Base-by-base conservation (phyloP, 2,329 filamentous ascomycete species). In the Ophiostoma sp. region DNA sequence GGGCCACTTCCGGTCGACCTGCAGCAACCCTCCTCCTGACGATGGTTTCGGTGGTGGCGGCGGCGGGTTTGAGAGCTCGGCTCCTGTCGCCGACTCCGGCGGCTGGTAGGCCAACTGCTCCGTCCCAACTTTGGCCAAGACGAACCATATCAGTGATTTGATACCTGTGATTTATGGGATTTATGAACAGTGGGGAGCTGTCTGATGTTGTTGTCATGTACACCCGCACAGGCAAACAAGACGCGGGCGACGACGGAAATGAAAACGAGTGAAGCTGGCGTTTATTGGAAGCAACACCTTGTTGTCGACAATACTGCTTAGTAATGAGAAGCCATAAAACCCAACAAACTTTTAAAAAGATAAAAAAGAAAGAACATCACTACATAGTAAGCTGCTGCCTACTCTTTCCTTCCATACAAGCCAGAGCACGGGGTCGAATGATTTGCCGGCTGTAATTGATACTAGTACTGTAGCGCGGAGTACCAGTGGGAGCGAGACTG, bases 1-100 rank as follows among this genome's bases (percentile, higher is more conserved):
- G 76, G 82, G 82, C 4, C 82, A 84, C 72, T 81, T 76, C 73
- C 79, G 80, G 73, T 77, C 78, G 67, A 74, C 76, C 70, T 83
- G 82, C 77, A 76, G 74, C 31, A 76, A 76, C 11, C 71, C 35
- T 36, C 31, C 13, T 13, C 15, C 4, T n/a, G 41, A 44, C 60
- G 60, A n/a, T 17, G 41, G 36, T n/a, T 54, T 67, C 31, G 39
- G 67, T n/a, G 35, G 48, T 17, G 27, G 44, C 31, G 52, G 67
- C 31, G 70, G 44, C 10, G 67, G 48, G 20, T 62, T 62, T 8
- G 57, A 33, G 13, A 62, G 57, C 57, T 62, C 57, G 5, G 27
- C 27, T 17, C 57, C 57, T 33, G 57, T 17, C 13, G 57, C 17
- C 57, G 27, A 31, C 27, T 33, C 57, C 15, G 27, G 57, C 27